Percentiles rank a stretch among this genome's conserved stretches.
Conservation (phyloP, 169 alveolate genomes). For the Plasmodium knowlesi region DNA sequence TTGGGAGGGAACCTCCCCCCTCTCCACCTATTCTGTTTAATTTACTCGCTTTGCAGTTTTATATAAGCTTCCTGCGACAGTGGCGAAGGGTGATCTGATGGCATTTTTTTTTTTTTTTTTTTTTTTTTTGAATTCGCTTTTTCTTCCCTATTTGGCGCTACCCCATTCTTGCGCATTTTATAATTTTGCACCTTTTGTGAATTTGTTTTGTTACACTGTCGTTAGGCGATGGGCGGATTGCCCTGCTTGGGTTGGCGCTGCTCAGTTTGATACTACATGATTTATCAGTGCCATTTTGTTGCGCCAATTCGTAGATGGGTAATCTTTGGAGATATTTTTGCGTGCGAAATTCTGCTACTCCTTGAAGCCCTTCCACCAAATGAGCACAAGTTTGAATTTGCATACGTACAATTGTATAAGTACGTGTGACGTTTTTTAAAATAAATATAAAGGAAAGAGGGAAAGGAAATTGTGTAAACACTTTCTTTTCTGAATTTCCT, state of each 20-base stretch:
- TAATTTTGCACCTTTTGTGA: neutral
- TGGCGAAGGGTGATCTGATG: neutral
- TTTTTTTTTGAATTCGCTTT: conserved; percentile 4
- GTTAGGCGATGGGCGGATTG: too few relatives aligned
- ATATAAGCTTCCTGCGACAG: neutral
- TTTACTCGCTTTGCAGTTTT: neutral
- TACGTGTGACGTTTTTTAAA: neutral
- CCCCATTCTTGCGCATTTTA: neutral
- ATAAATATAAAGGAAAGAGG: neutral
- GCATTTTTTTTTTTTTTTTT: conserved; percentile 6
- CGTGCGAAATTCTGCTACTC: neutral
- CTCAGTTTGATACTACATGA: neutral
- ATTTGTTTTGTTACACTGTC: neutral
- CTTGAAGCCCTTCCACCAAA: neutral
- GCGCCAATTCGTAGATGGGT: neutral
- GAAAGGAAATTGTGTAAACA: neutral
- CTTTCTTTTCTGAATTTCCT: neutral
- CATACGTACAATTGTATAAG: neutral
- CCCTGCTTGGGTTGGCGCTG: too few relatives aligned
- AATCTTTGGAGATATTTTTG: neutral
- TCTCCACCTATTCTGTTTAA: neutral
- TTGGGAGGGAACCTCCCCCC: neutral
- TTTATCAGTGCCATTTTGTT: neutral
- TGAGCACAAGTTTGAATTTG: neutral
- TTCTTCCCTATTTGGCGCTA: neutral